A percentile compares a stretch with the other conserved stretches of the same genome.
Conservation (phyloP, 306 rosid genomes). For the Lupinus albus region DNA sequence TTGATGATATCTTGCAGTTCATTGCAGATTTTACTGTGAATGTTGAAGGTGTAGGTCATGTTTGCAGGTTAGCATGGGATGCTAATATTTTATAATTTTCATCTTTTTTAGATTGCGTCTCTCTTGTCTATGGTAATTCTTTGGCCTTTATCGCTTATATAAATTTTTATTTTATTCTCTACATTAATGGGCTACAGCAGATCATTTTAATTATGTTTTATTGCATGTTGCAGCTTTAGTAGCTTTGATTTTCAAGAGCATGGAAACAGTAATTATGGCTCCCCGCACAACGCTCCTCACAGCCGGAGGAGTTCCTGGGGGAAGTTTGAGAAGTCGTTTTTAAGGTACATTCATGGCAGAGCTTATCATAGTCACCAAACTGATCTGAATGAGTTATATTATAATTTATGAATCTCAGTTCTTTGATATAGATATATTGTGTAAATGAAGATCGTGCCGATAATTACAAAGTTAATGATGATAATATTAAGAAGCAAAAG, state of each 20-base stretch:
- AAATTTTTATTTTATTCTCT: not conserved
- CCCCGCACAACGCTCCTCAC: conserved; percentile 61
- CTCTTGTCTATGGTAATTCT: conserved; percentile 17
- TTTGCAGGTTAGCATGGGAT: conserved; percentile 73
- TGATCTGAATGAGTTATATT: not conserved
- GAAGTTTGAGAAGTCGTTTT: conserved; percentile 93
- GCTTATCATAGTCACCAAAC: not conserved
- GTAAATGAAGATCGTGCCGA: not conserved
- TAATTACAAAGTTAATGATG: not conserved
- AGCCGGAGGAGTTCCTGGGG: conserved; percentile 86
- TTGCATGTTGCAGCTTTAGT: conserved; percentile 60
- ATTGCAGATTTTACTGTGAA: conserved; percentile 76
- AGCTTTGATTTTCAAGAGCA: conserved; percentile 77
- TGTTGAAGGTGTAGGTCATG: conserved; percentile 96
- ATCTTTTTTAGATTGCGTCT: conserved; percentile 8
- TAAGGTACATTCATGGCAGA: conserved; percentile 60
- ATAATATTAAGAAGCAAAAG: not conserved
- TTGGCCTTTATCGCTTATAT: conserved; percentile 16
- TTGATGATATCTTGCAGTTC: conserved; percentile 87
- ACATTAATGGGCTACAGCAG: not conserved
- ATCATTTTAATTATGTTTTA: too few relatives aligned
- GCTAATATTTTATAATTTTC: not conserved
- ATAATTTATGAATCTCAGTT: not conserved
- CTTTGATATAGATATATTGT: not conserved
- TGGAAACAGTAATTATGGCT: conserved; percentile 80